A percentile compares a stretch with the other conserved stretches of the same genome.
Evolutionary conservation across 768 basidiomycete species (phyloP).

Genomic region (Lyophyllum semitale): DNA sequence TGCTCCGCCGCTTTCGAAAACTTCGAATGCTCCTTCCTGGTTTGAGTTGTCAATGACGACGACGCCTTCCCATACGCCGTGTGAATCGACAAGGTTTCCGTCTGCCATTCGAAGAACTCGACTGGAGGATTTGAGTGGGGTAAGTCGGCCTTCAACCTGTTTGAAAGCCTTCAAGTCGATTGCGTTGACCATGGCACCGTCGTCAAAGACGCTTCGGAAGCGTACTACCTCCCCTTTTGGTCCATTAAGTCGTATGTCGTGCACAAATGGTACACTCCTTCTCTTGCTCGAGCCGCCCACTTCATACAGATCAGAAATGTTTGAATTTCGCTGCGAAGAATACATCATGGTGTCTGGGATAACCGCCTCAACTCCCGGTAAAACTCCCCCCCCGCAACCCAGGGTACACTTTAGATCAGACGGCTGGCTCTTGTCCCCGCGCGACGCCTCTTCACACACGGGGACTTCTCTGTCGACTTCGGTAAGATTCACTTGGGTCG

Average conservation of each 20-base stretch:
- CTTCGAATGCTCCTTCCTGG: slow-evolving; percentile 15
- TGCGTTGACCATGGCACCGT: slow-evolving; percentile 23
- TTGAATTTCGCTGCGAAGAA: slow-evolving; percentile 7
- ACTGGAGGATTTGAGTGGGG: background rate
- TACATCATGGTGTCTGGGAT: background rate
- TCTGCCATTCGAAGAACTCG: slow-evolving; percentile 24
- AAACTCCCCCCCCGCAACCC: background rate
- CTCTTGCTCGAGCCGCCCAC: background rate
- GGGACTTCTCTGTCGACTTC: background rate
- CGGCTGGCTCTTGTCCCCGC: background rate
- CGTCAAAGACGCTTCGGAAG: slow-evolving; percentile 17
- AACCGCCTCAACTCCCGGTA: background rate
- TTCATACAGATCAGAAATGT: background rate
- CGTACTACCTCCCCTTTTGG: background rate
- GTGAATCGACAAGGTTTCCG: slow-evolving; percentile 3
- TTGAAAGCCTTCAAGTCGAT: slow-evolving; percentile 9
- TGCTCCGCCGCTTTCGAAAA: slow-evolving; percentile 20
- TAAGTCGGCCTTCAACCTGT: background rate
- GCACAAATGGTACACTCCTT: slow-evolving; percentile 1
- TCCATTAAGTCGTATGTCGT: background rate
- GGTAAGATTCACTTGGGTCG: background rate
- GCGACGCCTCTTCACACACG: background rate
- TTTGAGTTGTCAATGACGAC: background rate
- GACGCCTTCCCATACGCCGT: background rate
- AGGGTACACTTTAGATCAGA: background rate